Evolutionary conservation across 148 eudicot species (phyloP).

Genomic region (Rhododendron simsii): DNA sequence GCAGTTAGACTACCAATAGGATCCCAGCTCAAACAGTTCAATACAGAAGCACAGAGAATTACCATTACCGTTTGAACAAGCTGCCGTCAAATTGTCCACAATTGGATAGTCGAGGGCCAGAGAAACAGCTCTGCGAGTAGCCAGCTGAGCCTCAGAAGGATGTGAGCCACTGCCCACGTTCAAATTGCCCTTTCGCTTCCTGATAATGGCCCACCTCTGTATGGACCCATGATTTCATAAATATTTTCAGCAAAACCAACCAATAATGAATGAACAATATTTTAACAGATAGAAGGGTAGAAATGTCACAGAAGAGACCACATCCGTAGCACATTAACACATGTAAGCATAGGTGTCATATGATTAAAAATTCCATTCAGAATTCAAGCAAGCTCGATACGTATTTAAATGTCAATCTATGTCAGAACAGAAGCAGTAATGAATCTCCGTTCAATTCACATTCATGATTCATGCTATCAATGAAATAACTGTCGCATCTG

Average conservation of each 20-base stretch:
- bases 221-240: conserved; percentile 11
- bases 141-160: conserved; percentile 51
- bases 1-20: neutral
- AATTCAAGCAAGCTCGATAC: neutral
- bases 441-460: neutral
- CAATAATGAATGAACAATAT: neutral
- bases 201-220: conserved; percentile 79
- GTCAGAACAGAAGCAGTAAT: neutral
- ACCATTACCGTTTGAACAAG: conserved; percentile 23
- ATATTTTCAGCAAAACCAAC: neutral
- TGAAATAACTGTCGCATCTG: neutral
- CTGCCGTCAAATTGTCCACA: conserved; percentile 26
- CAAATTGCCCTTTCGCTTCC: conserved; percentile 40
- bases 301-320: neutral
- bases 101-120: conserved; percentile 51
- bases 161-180: conserved; percentile 33
- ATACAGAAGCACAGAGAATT: conserved; percentile 8
- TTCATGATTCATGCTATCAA: neutral
- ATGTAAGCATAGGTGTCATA: neutral
- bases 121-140: conserved; percentile 56
- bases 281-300: neutral
- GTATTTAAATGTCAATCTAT: neutral
- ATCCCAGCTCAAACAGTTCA: neutral
- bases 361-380: neutral
- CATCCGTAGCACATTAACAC: neutral